Evolutionary conservation across 2,329 filamentous ascomycete genomes (phyloP), one percentile per base, ranked within the genome.

Genomic region (Drechmeria coniospora): DNA sequence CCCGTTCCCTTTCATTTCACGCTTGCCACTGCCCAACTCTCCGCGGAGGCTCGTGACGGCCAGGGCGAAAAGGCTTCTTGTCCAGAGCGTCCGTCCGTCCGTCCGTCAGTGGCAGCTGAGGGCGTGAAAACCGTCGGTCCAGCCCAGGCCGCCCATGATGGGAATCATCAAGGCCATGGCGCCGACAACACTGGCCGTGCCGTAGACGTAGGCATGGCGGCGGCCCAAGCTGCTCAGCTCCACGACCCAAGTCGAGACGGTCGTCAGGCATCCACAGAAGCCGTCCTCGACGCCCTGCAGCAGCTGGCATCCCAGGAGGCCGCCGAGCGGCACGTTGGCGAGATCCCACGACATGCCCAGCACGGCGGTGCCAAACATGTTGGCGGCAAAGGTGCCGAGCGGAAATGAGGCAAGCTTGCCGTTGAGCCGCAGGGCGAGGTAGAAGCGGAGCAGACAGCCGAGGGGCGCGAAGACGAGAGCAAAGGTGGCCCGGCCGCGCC

Each of bases 361-460:
- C 11, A 93, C 51, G 0, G 65, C 65, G 0, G 81, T 84, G 4
- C 86, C 87, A 10, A 77, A 48, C 4, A 92, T 60, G 43, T 95
- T 95, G 16, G 79, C 82, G 0, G 59, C 54, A 42, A 94, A 93
- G 0, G 87, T 95, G 3, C 87, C 87, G 0, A 94, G 50, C 0
- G 87, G 87, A 39, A 94, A 94, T 0, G 64, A 56, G 0, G 71
- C 50, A 0, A 72, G 39, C 13, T 69, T 60, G 0, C 66, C 57
- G 42, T 94, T 94, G n/a, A 93, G 64, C 15, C 59, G 50, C 6
- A 79, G 46, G 1, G 79, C 79, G 1, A 68, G 51, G 46, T 83
- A 86, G 55, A 80, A 92, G 4, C 87, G 69, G 0, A 65, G 46
- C 0, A 93, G 53, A 39, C 79, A 86, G 0, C 87, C 87, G 0